These are phyloP conservation scores for Suhomyces sp. DNA, from an alignment of 805 yeast genomes.

Conservation along the genomic window DNA sequence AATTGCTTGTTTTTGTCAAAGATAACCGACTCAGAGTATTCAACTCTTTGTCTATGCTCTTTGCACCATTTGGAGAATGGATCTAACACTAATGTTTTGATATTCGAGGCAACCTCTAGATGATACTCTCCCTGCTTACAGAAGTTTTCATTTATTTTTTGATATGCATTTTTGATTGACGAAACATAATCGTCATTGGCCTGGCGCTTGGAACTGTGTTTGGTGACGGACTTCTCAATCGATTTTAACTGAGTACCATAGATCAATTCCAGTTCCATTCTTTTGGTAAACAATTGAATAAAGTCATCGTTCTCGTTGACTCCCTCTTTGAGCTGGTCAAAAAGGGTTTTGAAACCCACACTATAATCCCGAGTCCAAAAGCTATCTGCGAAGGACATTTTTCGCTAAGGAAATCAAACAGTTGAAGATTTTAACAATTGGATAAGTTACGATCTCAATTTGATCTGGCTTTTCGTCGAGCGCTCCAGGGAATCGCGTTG, in stretches of 20 bases:
- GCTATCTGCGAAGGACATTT: conserved; percentile 64
- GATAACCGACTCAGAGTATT: conserved; percentile 55
- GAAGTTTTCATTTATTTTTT: conserved; percentile 55
- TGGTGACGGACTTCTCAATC: conserved; percentile 36
- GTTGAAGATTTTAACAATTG: neutral
- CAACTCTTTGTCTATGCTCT: conserved; percentile 67
- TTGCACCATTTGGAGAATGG: conserved; percentile 76
- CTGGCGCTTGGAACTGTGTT: conserved; percentile 42
- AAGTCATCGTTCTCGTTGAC: conserved; percentile 69
- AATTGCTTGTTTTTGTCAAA: conserved; percentile 50
- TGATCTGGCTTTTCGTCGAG: neutral
- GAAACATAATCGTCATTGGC: conserved; percentile 57
- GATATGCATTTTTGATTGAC: conserved; percentile 60
- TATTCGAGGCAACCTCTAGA: conserved; percentile 57
- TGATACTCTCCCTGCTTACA: conserved; percentile 57
- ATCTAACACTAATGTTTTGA: conserved; percentile 55
- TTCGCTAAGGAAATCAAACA: neutral
- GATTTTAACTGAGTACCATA: conserved; percentile 58
- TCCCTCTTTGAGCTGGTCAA: conserved; percentile 57
- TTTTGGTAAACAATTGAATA: conserved; percentile 56
- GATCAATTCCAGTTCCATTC: conserved; percentile 69
- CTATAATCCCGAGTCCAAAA: conserved; percentile 73
- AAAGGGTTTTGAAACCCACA: conserved; percentile 50
- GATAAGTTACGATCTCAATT: neutral
- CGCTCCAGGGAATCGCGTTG: neutral